phyloP scores from a whole-genome alignment of 2,329 filamentous ascomycete genomes.

The Nothophoma quercina region DNA sequence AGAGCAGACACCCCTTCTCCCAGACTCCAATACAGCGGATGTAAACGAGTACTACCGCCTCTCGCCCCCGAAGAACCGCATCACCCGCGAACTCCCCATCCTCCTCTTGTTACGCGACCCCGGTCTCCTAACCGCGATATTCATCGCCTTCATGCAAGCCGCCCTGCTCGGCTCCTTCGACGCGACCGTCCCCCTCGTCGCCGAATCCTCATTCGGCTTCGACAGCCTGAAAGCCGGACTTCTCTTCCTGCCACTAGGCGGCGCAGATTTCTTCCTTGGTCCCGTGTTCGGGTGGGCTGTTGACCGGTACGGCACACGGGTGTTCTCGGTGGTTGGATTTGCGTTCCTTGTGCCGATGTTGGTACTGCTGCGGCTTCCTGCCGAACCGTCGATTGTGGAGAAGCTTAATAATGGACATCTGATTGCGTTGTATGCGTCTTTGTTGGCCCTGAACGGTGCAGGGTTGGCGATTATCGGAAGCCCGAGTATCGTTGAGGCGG shows the following conservation, averaged over 20 bases:
- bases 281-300: conserved; percentile 58
- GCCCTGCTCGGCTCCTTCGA: conserved; percentile 56
- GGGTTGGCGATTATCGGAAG: conserved; percentile 63
- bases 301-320: conserved; percentile 56
- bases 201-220: conserved; percentile 54
- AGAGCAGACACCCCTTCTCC: conserved; percentile 37
- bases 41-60: conserved; percentile 52
- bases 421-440: conserved; percentile 54
- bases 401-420: conserved; percentile 18
- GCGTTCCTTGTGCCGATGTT: conserved; percentile 54
- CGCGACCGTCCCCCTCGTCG: conserved; percentile 57
- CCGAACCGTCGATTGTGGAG: conserved; percentile 21
- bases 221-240: conserved; percentile 54
- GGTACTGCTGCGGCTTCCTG: conserved; percentile 53
- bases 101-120: conserved; percentile 52
- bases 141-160: conserved; percentile 44
- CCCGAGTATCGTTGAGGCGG: conserved; percentile 65
- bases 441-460: conserved; percentile 59
- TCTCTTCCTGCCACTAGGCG: conserved; percentile 56
- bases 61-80: conserved; percentile 47
- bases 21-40: conserved; percentile 24
- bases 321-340: conserved; percentile 53
- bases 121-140: conserved; percentile 40
- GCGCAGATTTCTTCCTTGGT: conserved; percentile 55
- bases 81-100: conserved; percentile 57